Conservation (phyloP, 2,329 filamentous ascomycete species). For the Pseudogymnoascus destructans region DNA sequence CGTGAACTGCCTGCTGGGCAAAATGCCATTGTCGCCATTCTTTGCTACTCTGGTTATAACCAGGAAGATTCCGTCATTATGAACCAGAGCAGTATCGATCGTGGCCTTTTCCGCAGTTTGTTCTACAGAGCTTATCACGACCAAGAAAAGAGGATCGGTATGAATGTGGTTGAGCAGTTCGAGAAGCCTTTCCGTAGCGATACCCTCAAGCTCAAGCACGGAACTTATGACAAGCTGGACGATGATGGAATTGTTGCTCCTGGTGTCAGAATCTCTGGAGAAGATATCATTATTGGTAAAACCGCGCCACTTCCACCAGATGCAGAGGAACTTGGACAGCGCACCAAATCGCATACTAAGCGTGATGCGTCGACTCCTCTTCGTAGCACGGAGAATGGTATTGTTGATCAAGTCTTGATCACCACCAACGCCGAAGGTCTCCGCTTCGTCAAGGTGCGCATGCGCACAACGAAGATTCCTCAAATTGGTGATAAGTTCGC, state of each 20-base stretch:
- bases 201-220: constrained; percentile 84
- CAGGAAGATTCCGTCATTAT: constrained; percentile 99
- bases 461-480: constrained; percentile 92
- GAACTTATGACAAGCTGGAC: constrained; percentile 94
- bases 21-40: constrained; percentile 96
- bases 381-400: constrained; percentile 90
- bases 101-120: constrained; percentile 89
- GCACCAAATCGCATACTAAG: constrained; percentile 81
- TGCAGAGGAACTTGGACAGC: constrained; percentile 82
- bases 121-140: constrained; percentile 98
- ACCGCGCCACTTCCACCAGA: constrained; percentile 90
- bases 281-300: constrained; percentile 98
- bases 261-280: constrained; percentile 86
- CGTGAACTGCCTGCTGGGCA: constrained; percentile 91
- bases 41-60: constrained; percentile 96
- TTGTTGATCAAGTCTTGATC: constrained; percentile 83
- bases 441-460: constrained; percentile 93
- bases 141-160: constrained; percentile 88
- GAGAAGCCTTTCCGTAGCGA: constrained; percentile 86
- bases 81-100: constrained; percentile 98
- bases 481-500: constrained; percentile 99
- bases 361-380: constrained; percentile 92
- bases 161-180: constrained; percentile 84
- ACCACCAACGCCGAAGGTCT: constrained; percentile 92
- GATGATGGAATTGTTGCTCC: constrained; percentile 91